Percentiles rank a stretch among this genome's conserved stretches.
These are phyloP conservation scores for Leucogyrophana mollusca DNA, from an alignment of 768 basidiomycete species.

Conservation along the genomic window DNA sequence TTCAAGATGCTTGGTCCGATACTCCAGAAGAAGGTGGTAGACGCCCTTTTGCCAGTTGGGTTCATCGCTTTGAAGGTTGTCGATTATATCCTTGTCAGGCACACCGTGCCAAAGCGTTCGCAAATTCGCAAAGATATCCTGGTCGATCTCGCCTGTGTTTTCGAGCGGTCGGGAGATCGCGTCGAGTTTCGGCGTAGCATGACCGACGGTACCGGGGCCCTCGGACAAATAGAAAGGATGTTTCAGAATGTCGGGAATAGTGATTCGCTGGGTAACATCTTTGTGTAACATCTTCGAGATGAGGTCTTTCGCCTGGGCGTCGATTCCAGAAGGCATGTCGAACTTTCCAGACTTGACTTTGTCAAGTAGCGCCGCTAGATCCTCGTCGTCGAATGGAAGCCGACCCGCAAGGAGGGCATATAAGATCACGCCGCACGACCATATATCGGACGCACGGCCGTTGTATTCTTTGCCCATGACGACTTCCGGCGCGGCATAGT, in stretches of 20 bases:
- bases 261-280: conserved; percentile 74
- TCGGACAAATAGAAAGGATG: conserved; percentile 78
- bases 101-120: conserved; percentile 89
- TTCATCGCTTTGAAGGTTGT: conserved; percentile 60
- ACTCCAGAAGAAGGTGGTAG: conserved; percentile 85
- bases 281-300: conserved; percentile 78
- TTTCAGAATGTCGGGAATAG: conserved; percentile 72
- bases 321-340: conserved; percentile 71
- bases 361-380: conserved; percentile 70
- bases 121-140: conserved; percentile 87
- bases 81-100: conserved; percentile 69
- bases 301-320: conserved; percentile 70
- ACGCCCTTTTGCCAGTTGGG: conserved; percentile 96
- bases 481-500: conserved; percentile 94
- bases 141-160: conserved; percentile 68
- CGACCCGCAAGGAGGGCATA: conserved; percentile 84
- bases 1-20: conserved; percentile 73
- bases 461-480: conserved; percentile 81
- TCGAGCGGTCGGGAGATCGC: conserved; percentile 70
- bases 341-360: conserved; percentile 77
- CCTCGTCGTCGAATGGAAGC: conserved; percentile 93
- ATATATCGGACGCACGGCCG: conserved; percentile 88
- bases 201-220: conserved; percentile 41
- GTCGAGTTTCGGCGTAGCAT: conserved; percentile 57
- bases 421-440: conserved; percentile 95